A percentile compares a stretch with the other conserved stretches of the same genome.
Evolutionary conservation across 1,284 basidiomycete species (phyloP).

Genomic region (Tremellales sp.): DNA sequence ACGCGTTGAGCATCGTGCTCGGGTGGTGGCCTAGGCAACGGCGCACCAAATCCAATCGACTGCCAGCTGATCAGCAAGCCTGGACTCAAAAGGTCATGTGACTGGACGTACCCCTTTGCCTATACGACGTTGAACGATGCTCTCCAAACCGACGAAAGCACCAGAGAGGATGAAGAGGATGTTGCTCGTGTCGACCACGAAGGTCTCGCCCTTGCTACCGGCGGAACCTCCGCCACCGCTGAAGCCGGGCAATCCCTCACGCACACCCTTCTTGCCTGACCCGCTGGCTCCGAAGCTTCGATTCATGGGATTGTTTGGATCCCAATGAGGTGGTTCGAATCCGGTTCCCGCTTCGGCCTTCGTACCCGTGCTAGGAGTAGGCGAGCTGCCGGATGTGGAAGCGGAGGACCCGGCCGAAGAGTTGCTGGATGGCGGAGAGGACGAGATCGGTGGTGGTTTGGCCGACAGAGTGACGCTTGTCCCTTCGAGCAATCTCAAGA

Average conservation of each 20-base stretch:
- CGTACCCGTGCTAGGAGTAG: background rate
- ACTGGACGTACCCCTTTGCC: slow-evolving; percentile 68
- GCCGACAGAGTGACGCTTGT: slow-evolving; percentile 68
- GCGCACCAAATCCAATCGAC: slow-evolving; percentile 85
- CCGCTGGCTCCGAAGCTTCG: slow-evolving; percentile 25
- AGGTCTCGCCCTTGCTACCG: slow-evolving; percentile 45
- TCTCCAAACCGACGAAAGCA: slow-evolving; percentile 88
- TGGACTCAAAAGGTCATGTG: background rate
- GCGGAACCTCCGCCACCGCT: slow-evolving; percentile 26
- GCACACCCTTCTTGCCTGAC: slow-evolving; percentile 39
- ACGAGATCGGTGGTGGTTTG: slow-evolving; percentile 52
- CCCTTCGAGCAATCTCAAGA: slow-evolving; percentile 90
- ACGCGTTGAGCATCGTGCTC: background rate
- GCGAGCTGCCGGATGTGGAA: slow-evolving; percentile 5
- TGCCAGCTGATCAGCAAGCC: slow-evolving; percentile 34
- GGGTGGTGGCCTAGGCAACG: slow-evolving; percentile 48
- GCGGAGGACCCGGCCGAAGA: too few species aligned
- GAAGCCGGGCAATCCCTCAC: slow-evolving; percentile 42
- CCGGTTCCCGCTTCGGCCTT: slow-evolving; percentile 7
- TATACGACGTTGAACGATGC: slow-evolving; percentile 69
- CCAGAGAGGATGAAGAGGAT: slow-evolving; percentile 87
- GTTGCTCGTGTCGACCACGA: slow-evolving; percentile 58
- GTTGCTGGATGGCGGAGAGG: slow-evolving; percentile 4
- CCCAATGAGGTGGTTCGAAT: slow-evolving; percentile 34
- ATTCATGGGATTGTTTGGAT: slow-evolving; percentile 41